A percentile compares a stretch with the other conserved stretches of the same genome.
These are phyloP conservation scores for Lactarius tabidus DNA, from an alignment of 768 basidiomycete species.

Conservation along the genomic window DNA sequence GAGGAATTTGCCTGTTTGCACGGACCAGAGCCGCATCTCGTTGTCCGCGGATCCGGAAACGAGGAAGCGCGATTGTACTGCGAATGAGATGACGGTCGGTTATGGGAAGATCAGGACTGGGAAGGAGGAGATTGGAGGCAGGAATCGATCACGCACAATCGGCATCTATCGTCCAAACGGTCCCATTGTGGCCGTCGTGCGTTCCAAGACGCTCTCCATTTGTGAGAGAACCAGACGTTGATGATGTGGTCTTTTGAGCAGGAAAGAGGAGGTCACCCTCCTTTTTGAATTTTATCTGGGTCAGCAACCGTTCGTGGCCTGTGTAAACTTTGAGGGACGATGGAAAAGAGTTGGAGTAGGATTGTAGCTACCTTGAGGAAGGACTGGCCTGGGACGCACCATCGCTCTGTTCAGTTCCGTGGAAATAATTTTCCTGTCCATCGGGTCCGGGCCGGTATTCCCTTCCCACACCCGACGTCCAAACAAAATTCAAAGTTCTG, in stretches of 20 bases:
- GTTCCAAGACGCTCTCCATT: constrained; percentile 97
- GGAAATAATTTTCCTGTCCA: neutral
- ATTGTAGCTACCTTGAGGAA: constrained; percentile 25
- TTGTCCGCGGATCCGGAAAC: constrained; percentile 94
- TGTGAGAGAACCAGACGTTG: constrained; percentile 97
- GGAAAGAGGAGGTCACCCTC: constrained; percentile 96
- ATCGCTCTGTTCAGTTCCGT: neutral
- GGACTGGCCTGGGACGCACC: too few relatives aligned
- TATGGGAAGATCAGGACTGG: neutral
- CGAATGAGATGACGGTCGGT: neutral
- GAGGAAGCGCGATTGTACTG: constrained; percentile 81
- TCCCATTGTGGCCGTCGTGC: constrained; percentile 93
- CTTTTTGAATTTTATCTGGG: constrained; percentile 98
- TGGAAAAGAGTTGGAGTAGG: constrained; percentile 33
- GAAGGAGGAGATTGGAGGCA: constrained; percentile 9
- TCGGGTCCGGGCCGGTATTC: neutral
- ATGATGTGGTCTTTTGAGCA: constrained; percentile 93
- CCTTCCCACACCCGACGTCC: neutral
- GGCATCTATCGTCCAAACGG: constrained; percentile 94
- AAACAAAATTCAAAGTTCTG: neutral
- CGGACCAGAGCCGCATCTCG: too few relatives aligned
- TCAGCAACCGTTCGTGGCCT: constrained; percentile 97
- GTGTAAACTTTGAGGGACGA: constrained; percentile 3
- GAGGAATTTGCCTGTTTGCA: constrained; percentile 86
- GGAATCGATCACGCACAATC: constrained; percentile 64